A percentile compares a stretch with the other conserved stretches of the same genome.
Conservation (phyloP, 2,329 filamentous ascomycete genomes). For the Botryosphaeria agaves region DNA sequence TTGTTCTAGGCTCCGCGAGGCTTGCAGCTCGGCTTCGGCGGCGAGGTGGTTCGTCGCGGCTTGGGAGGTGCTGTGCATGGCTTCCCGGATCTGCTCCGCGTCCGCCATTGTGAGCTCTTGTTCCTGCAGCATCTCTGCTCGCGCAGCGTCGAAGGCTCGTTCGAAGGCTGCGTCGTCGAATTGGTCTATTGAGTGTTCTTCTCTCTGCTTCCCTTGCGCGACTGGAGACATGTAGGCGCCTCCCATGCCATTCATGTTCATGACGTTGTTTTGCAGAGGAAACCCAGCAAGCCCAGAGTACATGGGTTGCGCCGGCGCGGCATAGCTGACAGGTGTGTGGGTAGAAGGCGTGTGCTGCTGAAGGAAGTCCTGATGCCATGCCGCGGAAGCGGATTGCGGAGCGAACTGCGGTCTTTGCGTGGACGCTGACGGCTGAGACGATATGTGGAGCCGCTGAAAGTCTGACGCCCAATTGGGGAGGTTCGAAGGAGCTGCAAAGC, state of each 20-base stretch:
- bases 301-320: constrained; percentile 6
- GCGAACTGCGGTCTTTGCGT: constrained; percentile 26
- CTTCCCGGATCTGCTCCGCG: neutral
- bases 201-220: constrained; percentile 16
- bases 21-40: constrained; percentile 1
- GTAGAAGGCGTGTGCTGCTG: no score
- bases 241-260: neutral
- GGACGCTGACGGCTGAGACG: constrained; percentile 22
- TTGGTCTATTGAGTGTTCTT: constrained; percentile 17
- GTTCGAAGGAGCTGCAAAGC: constrained; percentile 10
- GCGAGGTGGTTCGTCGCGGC: constrained; percentile 2
- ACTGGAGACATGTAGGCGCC: neutral
- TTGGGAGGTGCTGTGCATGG: neutral
- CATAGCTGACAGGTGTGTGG: no score
- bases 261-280: constrained; percentile 1
- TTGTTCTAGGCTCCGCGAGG: neutral
- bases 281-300: constrained; percentile 13
- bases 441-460: constrained; percentile 29
- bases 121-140: constrained; percentile 19
- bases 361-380: constrained; percentile 47
- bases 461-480: constrained; percentile 29
- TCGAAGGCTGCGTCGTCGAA: constrained; percentile 40
- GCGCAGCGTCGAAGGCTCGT: constrained; percentile 32
- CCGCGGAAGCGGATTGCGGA: constrained; percentile 11
- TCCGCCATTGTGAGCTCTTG: constrained; percentile 5